Base-by-base conservation (phyloP, 441 rosid species). In the Biscutella auriculata region DNA sequence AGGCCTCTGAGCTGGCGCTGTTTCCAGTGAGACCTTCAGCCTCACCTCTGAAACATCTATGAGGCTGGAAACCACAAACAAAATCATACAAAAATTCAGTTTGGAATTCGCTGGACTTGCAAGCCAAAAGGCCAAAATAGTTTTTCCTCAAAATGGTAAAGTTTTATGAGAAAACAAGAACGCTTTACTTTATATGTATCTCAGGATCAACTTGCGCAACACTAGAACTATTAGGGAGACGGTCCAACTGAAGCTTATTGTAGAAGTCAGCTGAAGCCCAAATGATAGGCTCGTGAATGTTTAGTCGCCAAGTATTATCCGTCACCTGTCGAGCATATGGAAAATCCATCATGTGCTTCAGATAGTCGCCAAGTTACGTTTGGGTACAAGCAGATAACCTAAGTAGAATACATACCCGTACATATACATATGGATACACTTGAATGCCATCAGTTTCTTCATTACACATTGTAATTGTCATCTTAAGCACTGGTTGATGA, bases 251-350 rank as follows among this genome's bases (percentile, higher is more conserved):
- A 73, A 94, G 85, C 78, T 84, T 84, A 67, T 69, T 76, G 76
- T 79, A 94, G 70, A 90, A 80, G 73, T 86, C 95, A 62, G 83
- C 78, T 8, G 73, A 52, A 23, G 94, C 87, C 99, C 99, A 94
- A 55, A 94, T 86, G 57, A 94, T 84, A n/a, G 99, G 99, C 76
- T 94, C 99, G 67, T 94, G 97, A 68, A 90, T 83, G 74, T 90
- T 69, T 67, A 94, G 77, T 71, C 97, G 84, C 99, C 95, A 94
- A 51, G 79, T 71, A 72, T 81, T 80, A 27, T 94, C 97, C 11
- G 88, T 83, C 51, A 90, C 95, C 99, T 94, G 63, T 49, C 66
- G 71, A 45, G 68, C 45, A 40, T 53, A 70, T 62, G 49, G 59
- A 23, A 45, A 8, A 71, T 53, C 49, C 46, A 36, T 67, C 61